phyloP scores from a whole-genome alignment of 331 rosid genomes.

The Spiraea crenata region DNA sequence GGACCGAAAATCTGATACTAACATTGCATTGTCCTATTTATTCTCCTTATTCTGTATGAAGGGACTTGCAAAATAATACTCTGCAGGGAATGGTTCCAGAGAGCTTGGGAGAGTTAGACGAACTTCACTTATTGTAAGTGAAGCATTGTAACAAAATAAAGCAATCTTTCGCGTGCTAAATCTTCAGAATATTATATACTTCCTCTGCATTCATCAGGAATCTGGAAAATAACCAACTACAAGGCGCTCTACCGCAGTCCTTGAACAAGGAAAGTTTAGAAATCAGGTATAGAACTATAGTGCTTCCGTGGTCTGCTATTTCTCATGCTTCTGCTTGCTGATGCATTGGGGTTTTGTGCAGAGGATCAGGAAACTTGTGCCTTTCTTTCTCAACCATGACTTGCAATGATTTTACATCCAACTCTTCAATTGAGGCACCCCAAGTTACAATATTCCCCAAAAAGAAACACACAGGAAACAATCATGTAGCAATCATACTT shows the following conservation, averaged over 20 bases:
- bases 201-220: constrained; percentile 46
- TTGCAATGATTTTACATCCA: constrained; percentile 51
- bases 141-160: neutral
- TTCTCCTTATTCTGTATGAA: constrained; percentile 20
- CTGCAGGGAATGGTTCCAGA: constrained; percentile 76
- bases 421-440: constrained; percentile 74
- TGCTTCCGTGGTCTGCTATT: neutral
- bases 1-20: constrained; percentile 13
- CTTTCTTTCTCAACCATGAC: constrained; percentile 65
- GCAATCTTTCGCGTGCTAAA: constrained; percentile 1
- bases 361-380: constrained; percentile 77
- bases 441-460: constrained; percentile 58
- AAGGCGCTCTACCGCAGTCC: constrained; percentile 75
- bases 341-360: constrained; percentile 37
- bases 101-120: constrained; percentile 77
- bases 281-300: constrained; percentile 48
- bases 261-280: constrained; percentile 70
- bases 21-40: constrained; percentile 13
- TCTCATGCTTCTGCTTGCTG: constrained; percentile 10
- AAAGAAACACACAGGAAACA: constrained; percentile 40
- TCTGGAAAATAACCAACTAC: constrained; percentile 77
- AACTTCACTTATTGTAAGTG: constrained; percentile 78
- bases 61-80: constrained; percentile 83
- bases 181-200: constrained; percentile 1
- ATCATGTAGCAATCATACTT: constrained; percentile 43